phyloP scores from a whole-genome alignment of 305 asterid genomes.

The Striga hermonthica region DNA sequence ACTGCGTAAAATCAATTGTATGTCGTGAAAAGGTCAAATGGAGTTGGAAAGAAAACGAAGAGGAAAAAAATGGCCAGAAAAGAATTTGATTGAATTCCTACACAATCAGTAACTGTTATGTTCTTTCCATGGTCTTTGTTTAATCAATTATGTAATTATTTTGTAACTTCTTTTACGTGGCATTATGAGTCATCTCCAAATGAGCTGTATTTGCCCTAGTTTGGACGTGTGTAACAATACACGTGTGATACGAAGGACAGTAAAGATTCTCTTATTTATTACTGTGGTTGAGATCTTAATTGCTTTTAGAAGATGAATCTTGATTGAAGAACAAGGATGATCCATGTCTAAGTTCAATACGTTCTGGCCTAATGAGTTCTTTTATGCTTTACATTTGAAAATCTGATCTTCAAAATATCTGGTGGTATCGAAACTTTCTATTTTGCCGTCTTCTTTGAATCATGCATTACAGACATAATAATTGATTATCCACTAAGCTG shows the following conservation, averaged over 20 bases:
- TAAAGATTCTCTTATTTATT: neutral
- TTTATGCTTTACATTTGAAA: neutral
- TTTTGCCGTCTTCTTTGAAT: neutral
- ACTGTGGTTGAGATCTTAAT: constrained; percentile 1
- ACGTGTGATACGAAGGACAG: constrained; percentile 8
- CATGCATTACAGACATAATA: neutral
- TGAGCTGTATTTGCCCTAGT: neutral
- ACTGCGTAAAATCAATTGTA: too few relatives aligned
- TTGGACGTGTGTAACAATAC: neutral
- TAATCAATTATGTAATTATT: neutral
- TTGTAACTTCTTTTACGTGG: neutral
- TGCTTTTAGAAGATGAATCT: neutral
- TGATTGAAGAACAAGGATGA: neutral
- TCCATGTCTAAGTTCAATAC: neutral
- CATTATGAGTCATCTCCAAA: neutral
- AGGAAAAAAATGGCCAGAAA: neutral
- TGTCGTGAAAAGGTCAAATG: neutral
- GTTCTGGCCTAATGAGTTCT: neutral
- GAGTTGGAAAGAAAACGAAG: neutral
- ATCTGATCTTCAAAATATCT: neutral
- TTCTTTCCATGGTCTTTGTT: neutral
- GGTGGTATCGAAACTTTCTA: neutral
- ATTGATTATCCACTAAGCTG: neutral
- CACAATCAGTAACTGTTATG: neutral
- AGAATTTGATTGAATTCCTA: neutral